Conservation (phyloP, 1,139 yeast species). For the Pichia sp. region DNA sequence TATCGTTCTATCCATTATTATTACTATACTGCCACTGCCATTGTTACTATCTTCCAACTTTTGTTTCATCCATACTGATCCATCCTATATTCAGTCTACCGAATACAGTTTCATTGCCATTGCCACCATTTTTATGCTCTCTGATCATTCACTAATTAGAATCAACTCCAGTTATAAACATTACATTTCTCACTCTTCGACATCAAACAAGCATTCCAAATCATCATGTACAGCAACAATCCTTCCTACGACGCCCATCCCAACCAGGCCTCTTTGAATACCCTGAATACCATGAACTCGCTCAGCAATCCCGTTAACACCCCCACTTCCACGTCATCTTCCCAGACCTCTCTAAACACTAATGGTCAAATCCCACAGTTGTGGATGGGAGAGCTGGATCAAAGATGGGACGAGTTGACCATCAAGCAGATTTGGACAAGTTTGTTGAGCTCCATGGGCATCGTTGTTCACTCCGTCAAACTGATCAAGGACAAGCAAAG, state of each 20-base stretch:
- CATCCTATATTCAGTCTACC: neutral
- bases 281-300: neutral
- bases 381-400: constrained; percentile 83
- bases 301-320: neutral
- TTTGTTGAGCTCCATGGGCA: constrained; percentile 30
- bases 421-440: constrained; percentile 56
- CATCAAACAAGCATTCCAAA: neutral
- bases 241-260: neutral
- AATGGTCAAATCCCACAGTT: constrained; percentile 33
- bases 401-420: constrained; percentile 61
- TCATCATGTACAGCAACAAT: neutral
- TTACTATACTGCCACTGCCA: neutral
- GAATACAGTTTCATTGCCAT: neutral
- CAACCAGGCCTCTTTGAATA: neutral
- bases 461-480: constrained; percentile 35
- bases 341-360: constrained; percentile 5
- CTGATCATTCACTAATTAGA: neutral
- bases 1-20: neutral
- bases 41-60: neutral
- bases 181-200: neutral
- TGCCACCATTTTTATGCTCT: neutral
- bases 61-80: neutral
- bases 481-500: constrained; percentile 35
- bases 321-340: constrained; percentile 13
- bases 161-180: neutral